Base-by-base conservation (phyloP, 176 grass and related monocot genomes). In the Triticum dicoccoides region DNA sequence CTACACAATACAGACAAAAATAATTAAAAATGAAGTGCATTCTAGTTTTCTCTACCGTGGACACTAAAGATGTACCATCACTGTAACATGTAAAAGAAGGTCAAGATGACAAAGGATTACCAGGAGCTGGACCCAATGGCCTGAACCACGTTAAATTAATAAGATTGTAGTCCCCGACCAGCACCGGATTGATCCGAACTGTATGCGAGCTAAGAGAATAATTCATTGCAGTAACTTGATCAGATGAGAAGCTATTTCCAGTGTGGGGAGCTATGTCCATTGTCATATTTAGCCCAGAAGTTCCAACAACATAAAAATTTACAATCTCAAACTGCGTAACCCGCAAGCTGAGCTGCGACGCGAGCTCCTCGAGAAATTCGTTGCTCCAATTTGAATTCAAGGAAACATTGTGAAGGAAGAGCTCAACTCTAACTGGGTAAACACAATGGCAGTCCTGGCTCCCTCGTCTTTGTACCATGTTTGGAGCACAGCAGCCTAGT, bases 241-340 rank as follows among this genome's bases (percentile, higher is more conserved):
- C 73, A 2, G 61, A 73, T 38, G 89, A 86, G 83, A 99, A 99
- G 84, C 97, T 96, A 91, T 90, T 91, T 90, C 94, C 97, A 71
- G 81, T 91, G 59, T 91, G 85, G 72, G 97, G 94, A 8, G 92
- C 90, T 90, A 99, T 96, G 88, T 99, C 69, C 97, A 99, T 99
- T 62, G 97, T 96, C 44, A 97, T 97, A 83, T 99, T 99, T 83
- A 99, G 89, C 67, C 94, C 97, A 91, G 92, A 96, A 76, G 92
- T 87, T 80, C 97, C 97, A 83, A 99, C 97, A 65, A 99, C 97
- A 44, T 99, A 99, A 81, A 99, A 97, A 85, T 99, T 99, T 82
- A 86, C 89, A 69, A 99, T 94, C 87, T 87, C 97, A 42, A 99
- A 99, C 78, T 99, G 94, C 68, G 33, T 59, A 77, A 87, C 94